Evolutionary conservation across 1,284 basidiomycete genomes (phyloP).

Genomic region (Paramarasmius palmivorus): DNA sequence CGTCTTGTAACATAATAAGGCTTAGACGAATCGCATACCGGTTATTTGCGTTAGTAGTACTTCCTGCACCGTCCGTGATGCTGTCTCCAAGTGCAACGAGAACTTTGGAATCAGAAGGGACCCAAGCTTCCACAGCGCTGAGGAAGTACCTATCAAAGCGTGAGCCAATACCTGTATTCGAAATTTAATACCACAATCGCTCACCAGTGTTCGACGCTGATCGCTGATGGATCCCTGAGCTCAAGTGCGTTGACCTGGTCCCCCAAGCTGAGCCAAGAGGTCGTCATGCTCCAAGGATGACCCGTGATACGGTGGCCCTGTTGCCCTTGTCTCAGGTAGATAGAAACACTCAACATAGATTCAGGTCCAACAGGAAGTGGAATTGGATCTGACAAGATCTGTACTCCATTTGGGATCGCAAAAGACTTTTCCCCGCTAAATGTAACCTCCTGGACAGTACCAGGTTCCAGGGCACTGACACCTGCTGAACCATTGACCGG

Average conservation of each 20-base stretch:
- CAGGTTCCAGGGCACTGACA: conserved; percentile 31
- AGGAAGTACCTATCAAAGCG: conserved; percentile 36
- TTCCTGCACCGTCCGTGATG: conserved; percentile 46
- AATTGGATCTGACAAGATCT: conserved; percentile 46
- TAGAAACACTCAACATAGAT: conserved; percentile 37
- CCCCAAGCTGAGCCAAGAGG: conserved; percentile 41
- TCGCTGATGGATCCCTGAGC: conserved; percentile 29
- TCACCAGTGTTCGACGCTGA: conserved; percentile 42
- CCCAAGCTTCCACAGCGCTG: conserved; percentile 44
- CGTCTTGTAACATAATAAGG: neutral
- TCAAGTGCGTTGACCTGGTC: conserved; percentile 36
- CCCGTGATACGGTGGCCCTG: conserved; percentile 39
- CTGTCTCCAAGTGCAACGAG: conserved; percentile 51
- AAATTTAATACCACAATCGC: neutral
- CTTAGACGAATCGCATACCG: conserved; percentile 24
- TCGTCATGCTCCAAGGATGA: conserved; percentile 51
- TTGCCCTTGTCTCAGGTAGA: conserved; percentile 44
- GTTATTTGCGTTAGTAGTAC: conserved; percentile 39
- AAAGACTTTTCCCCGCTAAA: conserved; percentile 43
- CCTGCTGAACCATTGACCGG: conserved; percentile 39
- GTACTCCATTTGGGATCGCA: conserved; percentile 44
- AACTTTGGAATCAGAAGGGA: conserved; percentile 27
- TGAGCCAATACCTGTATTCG: neutral
- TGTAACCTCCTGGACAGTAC: conserved; percentile 37
- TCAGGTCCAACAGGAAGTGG: conserved; percentile 36